Conservation (phyloP, 2,329 filamentous ascomycete genomes). For the Neonectria neomacrospora region DNA sequence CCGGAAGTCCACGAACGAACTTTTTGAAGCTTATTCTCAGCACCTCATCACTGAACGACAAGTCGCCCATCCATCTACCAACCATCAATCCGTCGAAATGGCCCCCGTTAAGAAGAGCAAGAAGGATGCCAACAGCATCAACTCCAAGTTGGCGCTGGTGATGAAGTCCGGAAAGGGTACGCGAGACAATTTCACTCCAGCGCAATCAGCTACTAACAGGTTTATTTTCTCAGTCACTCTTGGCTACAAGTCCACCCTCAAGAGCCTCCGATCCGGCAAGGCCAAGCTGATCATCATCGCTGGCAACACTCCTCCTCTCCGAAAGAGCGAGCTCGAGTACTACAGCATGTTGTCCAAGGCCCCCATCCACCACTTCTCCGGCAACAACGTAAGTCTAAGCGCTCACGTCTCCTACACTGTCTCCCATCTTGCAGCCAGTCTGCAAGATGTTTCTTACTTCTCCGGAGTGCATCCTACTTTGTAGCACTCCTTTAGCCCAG, state of each 20-base stretch:
- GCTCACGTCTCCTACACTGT: constrained; percentile 40
- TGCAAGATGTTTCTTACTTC: constrained; percentile 41
- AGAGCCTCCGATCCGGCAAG: constrained; percentile 93
- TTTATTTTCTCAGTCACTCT: constrained; percentile 51
- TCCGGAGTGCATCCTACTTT: constrained; percentile 35
- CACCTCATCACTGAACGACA: constrained; percentile 49
- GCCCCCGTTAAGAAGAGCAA: constrained; percentile 80
- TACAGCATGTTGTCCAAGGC: constrained; percentile 94
- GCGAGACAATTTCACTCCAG: constrained; percentile 21
- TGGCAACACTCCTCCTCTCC: constrained; percentile 96
- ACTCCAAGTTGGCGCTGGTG: constrained; percentile 70
- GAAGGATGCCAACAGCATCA: constrained; percentile 82
- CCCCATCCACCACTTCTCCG: constrained; percentile 95
- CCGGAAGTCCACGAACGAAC: constrained; percentile 38
- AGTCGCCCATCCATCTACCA: constrained; percentile 45
- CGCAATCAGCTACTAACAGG: constrained; percentile 26
- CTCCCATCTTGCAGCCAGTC: constrained; percentile 32
- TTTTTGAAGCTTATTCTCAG: constrained; percentile 43
- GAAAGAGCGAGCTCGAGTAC: constrained; percentile 98
- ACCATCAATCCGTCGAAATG: constrained; percentile 66
- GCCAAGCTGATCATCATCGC: constrained; percentile 96
- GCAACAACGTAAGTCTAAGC: constrained; percentile 91
- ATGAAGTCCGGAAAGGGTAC: constrained; percentile 82
- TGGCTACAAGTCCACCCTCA: constrained; percentile 66
- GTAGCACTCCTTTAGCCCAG: constrained; percentile 40